Evolutionary conservation across 202 grass and related monocot genomes (phyloP), one percentile per base, ranked within the genome.

Genomic region (Hordeum pubiflorum): DNA sequence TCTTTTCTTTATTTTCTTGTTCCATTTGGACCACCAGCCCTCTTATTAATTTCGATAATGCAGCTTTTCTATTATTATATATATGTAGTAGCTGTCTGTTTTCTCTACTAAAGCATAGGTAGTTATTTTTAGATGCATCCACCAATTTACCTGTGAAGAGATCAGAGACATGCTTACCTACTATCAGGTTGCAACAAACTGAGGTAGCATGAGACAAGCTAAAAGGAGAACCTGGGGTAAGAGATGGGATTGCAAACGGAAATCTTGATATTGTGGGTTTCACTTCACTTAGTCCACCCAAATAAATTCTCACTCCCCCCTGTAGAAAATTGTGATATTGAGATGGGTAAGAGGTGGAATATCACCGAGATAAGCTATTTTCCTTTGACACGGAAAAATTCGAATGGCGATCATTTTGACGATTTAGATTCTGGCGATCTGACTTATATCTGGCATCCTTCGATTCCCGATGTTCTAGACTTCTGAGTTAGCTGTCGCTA

Each of bases 11-110:
- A 56, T 85, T 64, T 15, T 34, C n/a, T 52, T 50, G 77, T 73
- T 81, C 32, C 0, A 44, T 63, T 67, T 86, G 74, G 83, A 74
- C 65, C 79, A 59, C 60, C 39, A 54, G 31, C 24, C 75, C 61
- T 74, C 6, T 67, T 72, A 21, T 82, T 82, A 36, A 40, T 77
- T 24, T 14, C 44, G 1, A 41, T 54, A 56, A 84, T 84, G 31
- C 52, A 69, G 6, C 13, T 55, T 88, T 71, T 70, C 67, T 18
- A n/a, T 54, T 29, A 12, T 48, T 58, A 10, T 17, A 54, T 0
- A 5, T 11, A 39, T 61, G 44, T 38, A 29, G 23, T 44, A 20
- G 70, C 14, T n/a, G 22, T 56, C n/a, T n/a, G 22, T 56, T 80
- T 72, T 81, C 26, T 43, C 6, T 72, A 70, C 58, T 66, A 58